Percentiles rank a stretch among this genome's conserved stretches.
These are phyloP conservation scores for Conoideocrella luteorostrata DNA, from an alignment of 2,329 filamentous ascomycete species.

Conservation along the genomic window DNA sequence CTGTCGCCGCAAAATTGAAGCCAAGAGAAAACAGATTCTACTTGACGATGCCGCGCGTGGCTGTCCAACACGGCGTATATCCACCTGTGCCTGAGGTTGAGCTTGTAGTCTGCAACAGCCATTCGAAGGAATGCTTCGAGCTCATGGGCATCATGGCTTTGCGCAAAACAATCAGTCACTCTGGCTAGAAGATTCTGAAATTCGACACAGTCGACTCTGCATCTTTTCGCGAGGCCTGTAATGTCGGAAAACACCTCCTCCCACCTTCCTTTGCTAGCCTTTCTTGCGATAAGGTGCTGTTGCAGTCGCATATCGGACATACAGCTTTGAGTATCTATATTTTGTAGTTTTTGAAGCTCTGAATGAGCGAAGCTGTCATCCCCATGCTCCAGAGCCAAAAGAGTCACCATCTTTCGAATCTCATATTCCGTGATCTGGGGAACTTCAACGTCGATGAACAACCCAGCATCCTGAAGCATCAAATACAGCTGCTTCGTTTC, in stretches of 20 bases:
- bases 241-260: conserved; percentile 16
- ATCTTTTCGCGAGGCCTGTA: conserved; percentile 13
- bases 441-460: conserved; percentile 17
- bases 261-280: conserved; percentile 24
- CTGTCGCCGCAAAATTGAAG: conserved; percentile 24
- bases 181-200: conserved; percentile 21
- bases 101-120: conserved; percentile 18
- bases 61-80: conserved; percentile 24
- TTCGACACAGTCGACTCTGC: conserved; percentile 13
- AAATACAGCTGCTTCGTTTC: conserved; percentile 20
- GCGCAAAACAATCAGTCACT: conserved; percentile 28
- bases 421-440: conserved; percentile 18
- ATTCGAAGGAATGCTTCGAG: conserved; percentile 23
- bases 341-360: conserved; percentile 19
- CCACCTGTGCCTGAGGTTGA: conserved; percentile 22
- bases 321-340: conserved; percentile 13
- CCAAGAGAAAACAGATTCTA: conserved; percentile 23
- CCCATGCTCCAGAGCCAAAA: conserved; percentile 20
- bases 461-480: conserved; percentile 21
- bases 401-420: conserved; percentile 21
- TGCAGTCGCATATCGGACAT: conserved; percentile 22
- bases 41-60: conserved; percentile 22
- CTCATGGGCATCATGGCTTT: conserved; percentile 18
- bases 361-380: conserved; percentile 19
- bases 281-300: conserved; percentile 18